Conservation (phyloP, 2,329 filamentous ascomycete genomes). For the Trichophyton verrucosum region DNA sequence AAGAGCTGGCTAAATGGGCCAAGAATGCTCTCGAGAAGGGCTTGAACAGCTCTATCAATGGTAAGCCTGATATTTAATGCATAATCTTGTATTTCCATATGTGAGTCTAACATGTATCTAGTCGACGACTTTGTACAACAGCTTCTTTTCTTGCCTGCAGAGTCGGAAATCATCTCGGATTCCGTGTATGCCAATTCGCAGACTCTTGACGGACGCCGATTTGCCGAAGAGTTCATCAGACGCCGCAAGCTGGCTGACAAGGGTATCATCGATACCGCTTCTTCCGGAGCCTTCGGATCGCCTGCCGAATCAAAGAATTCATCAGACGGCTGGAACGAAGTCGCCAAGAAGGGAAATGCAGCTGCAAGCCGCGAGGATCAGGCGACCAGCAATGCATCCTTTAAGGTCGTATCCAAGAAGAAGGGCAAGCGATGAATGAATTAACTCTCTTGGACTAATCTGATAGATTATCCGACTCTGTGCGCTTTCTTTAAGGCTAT, state of each 20-base stretch:
- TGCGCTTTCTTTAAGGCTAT: neutral
- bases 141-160: conserved; percentile 62
- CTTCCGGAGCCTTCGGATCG: conserved; percentile 35
- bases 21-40: conserved; percentile 66
- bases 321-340: conserved; percentile 80
- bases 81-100: conserved; percentile 14
- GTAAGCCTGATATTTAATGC: conserved; percentile 34
- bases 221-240: conserved; percentile 86
- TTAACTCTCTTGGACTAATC: neutral
- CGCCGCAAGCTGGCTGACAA: conserved; percentile 89
- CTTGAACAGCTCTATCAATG: conserved; percentile 53
- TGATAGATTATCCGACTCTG: neutral
- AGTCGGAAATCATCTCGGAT: conserved; percentile 74
- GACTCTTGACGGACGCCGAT: conserved; percentile 84
- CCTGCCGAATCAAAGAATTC: conserved; percentile 36
- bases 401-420: conserved; percentile 92
- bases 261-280: conserved; percentile 61
- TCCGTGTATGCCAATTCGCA: conserved; percentile 76
- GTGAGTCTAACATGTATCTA: conserved; percentile 32
- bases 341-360: conserved; percentile 74
- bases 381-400: conserved; percentile 44
- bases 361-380: conserved; percentile 39
- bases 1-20: conserved; percentile 92
- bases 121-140: conserved; percentile 70
- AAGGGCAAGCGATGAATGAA: conserved; percentile 59